phyloP scores from a whole-genome alignment of 2,329 filamentous ascomycete genomes.

The Penicillium sp. region DNA sequence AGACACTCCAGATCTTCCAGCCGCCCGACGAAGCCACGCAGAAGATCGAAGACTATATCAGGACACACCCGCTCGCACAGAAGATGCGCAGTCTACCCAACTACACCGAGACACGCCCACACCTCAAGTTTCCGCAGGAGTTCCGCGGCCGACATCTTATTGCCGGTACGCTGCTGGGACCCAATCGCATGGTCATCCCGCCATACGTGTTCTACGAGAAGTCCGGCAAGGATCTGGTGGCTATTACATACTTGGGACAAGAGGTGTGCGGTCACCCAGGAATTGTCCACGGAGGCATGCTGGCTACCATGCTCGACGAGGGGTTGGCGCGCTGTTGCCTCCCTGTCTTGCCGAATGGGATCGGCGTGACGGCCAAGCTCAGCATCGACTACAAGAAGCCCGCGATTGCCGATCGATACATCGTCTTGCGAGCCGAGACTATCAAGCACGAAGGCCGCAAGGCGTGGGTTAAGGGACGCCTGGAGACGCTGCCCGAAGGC shows the following conservation, averaged over 20 bases:
- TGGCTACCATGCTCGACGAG: constrained; percentile 92
- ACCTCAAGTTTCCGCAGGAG: constrained; percentile 74
- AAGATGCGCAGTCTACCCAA: constrained; percentile 63
- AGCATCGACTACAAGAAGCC: constrained; percentile 79
- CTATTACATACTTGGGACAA: constrained; percentile 71
- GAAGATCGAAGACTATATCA: constrained; percentile 69
- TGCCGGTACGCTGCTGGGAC: constrained; percentile 70
- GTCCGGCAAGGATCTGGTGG: constrained; percentile 64
- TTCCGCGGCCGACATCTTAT: constrained; percentile 75
- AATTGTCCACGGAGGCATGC: constrained; percentile 82
- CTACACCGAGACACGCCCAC: constrained; percentile 74
- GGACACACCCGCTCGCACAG: constrained; percentile 68
- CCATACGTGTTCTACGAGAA: constrained; percentile 73
- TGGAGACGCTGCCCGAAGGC: constrained; percentile 70
- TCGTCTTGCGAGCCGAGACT: constrained; percentile 76
- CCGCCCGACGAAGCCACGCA: constrained; percentile 50
- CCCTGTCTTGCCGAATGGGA: constrained; percentile 79
- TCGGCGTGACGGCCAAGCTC: constrained; percentile 77
- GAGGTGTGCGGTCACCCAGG: constrained; percentile 86
- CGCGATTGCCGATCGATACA: constrained; percentile 67
- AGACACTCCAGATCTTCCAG: constrained; percentile 65
- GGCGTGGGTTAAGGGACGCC: constrained; percentile 84
- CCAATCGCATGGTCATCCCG: constrained; percentile 73
- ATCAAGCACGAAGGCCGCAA: constrained; percentile 87
- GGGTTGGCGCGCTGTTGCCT: constrained; percentile 86